A percentile compares a stretch with the other conserved stretches of the same genome.
Evolutionary conservation across 2,329 filamentous ascomycete genomes (phyloP).

Genomic region (Macrophomina phaseolina): DNA sequence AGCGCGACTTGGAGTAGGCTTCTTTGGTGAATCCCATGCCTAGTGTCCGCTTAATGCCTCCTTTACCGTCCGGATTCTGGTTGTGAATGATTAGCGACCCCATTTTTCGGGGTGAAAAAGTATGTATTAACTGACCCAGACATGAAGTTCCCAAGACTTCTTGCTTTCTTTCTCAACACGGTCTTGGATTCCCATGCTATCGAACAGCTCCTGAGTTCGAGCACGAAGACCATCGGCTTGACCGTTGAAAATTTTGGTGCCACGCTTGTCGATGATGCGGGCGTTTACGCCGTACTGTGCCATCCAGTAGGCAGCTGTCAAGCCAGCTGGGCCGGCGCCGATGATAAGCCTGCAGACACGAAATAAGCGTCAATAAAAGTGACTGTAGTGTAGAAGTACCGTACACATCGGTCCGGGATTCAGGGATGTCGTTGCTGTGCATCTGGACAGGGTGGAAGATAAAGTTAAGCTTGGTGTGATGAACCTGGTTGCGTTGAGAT

Average conservation of each 20-base stretch:
- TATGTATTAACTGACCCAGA: background rate
- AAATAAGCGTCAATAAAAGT: too few species aligned
- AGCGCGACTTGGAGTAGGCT: constrained; percentile 43
- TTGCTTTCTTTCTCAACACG: constrained; percentile 63
- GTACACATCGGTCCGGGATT: too few species aligned
- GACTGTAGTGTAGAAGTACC: too few species aligned
- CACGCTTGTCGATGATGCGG: constrained; percentile 58
- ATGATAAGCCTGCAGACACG: background rate
- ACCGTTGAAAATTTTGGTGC: constrained; percentile 59
- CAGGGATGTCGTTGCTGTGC: too few species aligned
- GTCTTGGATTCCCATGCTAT: constrained; percentile 70
- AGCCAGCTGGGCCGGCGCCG: background rate
- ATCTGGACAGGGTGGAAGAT: too few species aligned
- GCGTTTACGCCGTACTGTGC: constrained; percentile 1
- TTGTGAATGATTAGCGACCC: background rate
- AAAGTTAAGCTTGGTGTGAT: too few species aligned
- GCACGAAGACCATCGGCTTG: constrained; percentile 71
- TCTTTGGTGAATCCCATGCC: background rate
- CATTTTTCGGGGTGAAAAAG: too few species aligned
- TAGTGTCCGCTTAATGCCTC: constrained; percentile 32
- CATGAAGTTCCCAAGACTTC: constrained; percentile 48
- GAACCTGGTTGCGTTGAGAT: too few species aligned
- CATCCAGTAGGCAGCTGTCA: constrained; percentile 12
- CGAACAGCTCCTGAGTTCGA: constrained; percentile 73
- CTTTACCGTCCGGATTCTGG: background rate